A percentile compares a stretch with the other conserved stretches of the same genome.
phyloP scores from a whole-genome alignment of 2,329 filamentous ascomycete genomes.

The Camptophora hylomeconis region DNA sequence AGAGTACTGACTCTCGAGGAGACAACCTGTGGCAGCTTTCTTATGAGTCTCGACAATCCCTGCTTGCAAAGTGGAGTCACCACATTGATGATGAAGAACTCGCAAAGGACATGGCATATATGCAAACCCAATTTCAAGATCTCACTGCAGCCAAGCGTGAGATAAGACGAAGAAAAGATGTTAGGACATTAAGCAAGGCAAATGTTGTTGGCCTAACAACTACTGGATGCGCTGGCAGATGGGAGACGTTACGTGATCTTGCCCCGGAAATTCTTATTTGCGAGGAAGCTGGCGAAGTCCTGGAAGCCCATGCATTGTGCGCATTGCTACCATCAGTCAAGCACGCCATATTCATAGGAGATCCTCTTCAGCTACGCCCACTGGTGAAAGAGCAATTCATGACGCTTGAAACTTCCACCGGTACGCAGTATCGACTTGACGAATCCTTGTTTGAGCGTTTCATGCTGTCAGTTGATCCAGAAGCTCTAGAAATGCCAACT shows the following conservation, averaged over 20 bases:
- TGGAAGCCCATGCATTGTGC: conserved; percentile 49
- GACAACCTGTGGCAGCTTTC: conserved; percentile 8
- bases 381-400: conserved; percentile 29
- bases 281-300: conserved; percentile 56
- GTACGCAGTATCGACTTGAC: conserved; percentile 42
- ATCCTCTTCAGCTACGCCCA: conserved; percentile 21
- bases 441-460: conserved; percentile 50
- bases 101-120: not conserved
- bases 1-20: not conserved
- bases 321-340: conserved; percentile 47
- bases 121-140: not conserved
- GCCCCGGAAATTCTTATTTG: conserved; percentile 38
- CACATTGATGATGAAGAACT: conserved; percentile 6
- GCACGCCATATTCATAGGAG: conserved; percentile 41
- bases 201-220: conserved; percentile 22
- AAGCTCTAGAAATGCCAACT: conserved; percentile 11
- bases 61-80: conserved; percentile 7
- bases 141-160: not conserved
- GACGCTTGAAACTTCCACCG: conserved; percentile 36
- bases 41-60: conserved; percentile 1
- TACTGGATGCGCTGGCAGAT: conserved; percentile 19
- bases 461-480: conserved; percentile 14
- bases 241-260: conserved; percentile 15
- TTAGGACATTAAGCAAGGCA: conserved; percentile 13
- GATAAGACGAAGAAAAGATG: conserved; percentile 10